Evolutionary conservation across 2,329 filamentous ascomycete genomes (phyloP).

Genomic region (Mycosphaerelloides madeirae): DNA sequence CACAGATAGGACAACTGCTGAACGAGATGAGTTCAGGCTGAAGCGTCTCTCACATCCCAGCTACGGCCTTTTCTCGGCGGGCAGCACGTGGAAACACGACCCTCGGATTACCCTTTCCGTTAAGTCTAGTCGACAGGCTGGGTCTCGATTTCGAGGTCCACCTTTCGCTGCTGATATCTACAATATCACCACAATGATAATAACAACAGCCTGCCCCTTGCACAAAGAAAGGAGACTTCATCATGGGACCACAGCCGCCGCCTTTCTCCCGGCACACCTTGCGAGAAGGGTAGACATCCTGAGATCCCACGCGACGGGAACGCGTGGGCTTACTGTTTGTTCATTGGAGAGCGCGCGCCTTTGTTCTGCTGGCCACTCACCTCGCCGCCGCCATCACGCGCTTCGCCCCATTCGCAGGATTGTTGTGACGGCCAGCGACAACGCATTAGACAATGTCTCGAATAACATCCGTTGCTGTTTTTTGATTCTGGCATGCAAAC

Average conservation of each 20-base stretch:
- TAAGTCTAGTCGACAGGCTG: neutral
- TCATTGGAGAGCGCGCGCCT: neutral
- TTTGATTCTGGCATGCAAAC: neutral
- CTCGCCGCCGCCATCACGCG: neutral
- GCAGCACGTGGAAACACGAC: slow-evolving; percentile 5
- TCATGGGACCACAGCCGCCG: neutral
- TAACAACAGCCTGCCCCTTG: no score
- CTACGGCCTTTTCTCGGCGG: slow-evolving; percentile 6
- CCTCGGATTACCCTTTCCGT: slow-evolving; percentile 1
- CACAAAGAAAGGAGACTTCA: neutral
- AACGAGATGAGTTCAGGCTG: no score
- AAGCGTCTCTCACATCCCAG: no score
- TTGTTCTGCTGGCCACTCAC: slow-evolving; percentile 2
- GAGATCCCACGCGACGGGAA: neutral
- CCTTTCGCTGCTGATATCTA: no score
- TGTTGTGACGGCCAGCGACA: neutral
- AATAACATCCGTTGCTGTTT: neutral
- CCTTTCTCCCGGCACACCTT: neutral
- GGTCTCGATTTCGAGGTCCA: slow-evolving; percentile 4
- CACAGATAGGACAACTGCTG: neutral
- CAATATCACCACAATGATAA: neutral
- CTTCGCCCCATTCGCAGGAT: slow-evolving; percentile 1
- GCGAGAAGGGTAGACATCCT: neutral
- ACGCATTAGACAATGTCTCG: slow-evolving; percentile 6
- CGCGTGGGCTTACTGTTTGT: no score